Base-by-base conservation (phyloP, 495 filamentous ascomycete species). In the Tirmania nivea region DNA sequence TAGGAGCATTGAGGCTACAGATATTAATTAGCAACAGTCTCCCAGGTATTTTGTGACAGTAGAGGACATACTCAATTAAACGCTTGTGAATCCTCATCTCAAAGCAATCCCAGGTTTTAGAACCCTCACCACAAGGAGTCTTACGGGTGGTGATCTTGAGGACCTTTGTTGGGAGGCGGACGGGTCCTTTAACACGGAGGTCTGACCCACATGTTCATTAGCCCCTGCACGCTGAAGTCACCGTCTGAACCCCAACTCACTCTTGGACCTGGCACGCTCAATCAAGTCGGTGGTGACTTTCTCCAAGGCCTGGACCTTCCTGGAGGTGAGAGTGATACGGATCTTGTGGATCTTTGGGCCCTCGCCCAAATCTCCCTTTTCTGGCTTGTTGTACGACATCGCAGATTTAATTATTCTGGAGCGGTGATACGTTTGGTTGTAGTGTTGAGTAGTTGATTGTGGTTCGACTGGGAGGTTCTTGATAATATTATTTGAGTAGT, bases 61-160 rank as follows among this genome's bases (percentile, higher is more conserved):
- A 19, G 34, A 34, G 21, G 54, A 76, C 81, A 65, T 67, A 88
- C 83, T 90, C 84, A 70, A 93, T 92, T 66, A 92, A 78, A 68
- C 89, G 84, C 79, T 96, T 96, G 77, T 96, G 87, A 69, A 96
- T 92, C 75, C 90, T 82, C 88, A 96, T 92, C 82, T 97, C 92
- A 71, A 78, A 96, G 69, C 76, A 81, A 73, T 97, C 90, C 90
- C 90, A 96, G 67, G 90, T 97, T 83, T 97, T 97, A 69, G 85
- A 93, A 73, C 90, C 90, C 78, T 97, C 90, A 81, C 90, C 90
- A 71, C 86, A 90, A 68, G 90, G 90, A 59, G 90, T 94, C 82
- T 88, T 89, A 63, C 84, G 74, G 72, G 86, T 93, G 66, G 86
- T 89, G 77, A 96, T 78, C 76, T 92, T 83, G 63, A 97, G 80